Evolutionary conservation across 148 eudicot genomes (phyloP).

Genomic region (Agrostemma githago): DNA sequence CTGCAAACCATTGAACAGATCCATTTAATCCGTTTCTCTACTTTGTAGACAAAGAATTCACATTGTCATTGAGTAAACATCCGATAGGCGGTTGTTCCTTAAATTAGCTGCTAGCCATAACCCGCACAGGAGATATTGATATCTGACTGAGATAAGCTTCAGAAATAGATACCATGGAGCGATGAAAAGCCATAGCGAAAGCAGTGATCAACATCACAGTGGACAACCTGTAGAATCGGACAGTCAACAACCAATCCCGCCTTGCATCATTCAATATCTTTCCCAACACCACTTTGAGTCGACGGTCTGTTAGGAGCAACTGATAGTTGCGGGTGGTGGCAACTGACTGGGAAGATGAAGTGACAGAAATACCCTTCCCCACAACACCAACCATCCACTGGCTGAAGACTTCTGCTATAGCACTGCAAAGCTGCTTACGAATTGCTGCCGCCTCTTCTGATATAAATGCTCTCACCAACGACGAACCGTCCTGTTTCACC

Average conservation of each 20-base stretch:
- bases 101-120: constrained; percentile 30
- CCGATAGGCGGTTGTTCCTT: background rate
- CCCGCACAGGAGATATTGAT: constrained; percentile 40
- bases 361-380: constrained; percentile 20
- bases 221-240: constrained; percentile 50
- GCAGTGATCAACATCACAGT: constrained; percentile 40
- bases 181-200: constrained; percentile 63
- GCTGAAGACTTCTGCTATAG: constrained; percentile 59
- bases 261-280: constrained; percentile 59
- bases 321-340: constrained; percentile 34
- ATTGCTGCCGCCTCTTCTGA: constrained; percentile 55
- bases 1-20: background rate
- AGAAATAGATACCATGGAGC: constrained; percentile 42
- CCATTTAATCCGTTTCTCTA: background rate
- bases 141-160: constrained; percentile 38
- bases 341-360: constrained; percentile 26
- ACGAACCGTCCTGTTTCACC: constrained; percentile 67
- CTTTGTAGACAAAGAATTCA: background rate
- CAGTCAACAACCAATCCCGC: constrained; percentile 48
- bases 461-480: constrained; percentile 52
- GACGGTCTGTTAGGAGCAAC: constrained; percentile 54
- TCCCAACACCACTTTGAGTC: constrained; percentile 60
- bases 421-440: constrained; percentile 56
- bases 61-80: background rate
- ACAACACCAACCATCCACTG: constrained; percentile 44